phyloP scores from a whole-genome alignment of 73 alveolate genomes.

The Tetrahymena borealis region DNA sequence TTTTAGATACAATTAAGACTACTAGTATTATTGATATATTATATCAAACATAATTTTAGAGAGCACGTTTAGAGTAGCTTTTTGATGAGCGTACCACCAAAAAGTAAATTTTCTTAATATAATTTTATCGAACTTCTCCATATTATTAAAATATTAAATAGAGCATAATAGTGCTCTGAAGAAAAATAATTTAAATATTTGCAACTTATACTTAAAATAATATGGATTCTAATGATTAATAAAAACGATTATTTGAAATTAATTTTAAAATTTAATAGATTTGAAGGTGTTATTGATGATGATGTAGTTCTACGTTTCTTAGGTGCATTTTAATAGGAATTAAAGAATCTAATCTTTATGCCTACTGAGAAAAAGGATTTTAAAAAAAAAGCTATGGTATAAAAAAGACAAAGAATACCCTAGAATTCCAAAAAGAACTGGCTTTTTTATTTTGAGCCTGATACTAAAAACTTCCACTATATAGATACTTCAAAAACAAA shows the following conservation, averaged over 20 bases:
- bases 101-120: background rate
- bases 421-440: background rate
- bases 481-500: background rate
- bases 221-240: too few species aligned
- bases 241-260: too few species aligned
- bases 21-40: background rate
- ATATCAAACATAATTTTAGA: background rate
- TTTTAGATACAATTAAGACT: background rate
- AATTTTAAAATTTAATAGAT: too few species aligned
- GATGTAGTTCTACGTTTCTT: background rate
- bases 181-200: too few species aligned
- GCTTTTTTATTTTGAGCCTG: background rate
- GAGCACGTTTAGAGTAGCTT: background rate
- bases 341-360: background rate
- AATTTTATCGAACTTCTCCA: too few species aligned
- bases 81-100: slow-evolving; percentile 3
- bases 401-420: background rate
- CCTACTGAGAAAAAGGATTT: background rate
- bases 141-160: too few species aligned
- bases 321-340: background rate
- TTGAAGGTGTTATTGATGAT: background rate
- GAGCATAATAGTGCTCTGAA: too few species aligned
- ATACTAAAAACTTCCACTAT: background rate
- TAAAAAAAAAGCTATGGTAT: background rate
- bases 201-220: too few species aligned